Evolutionary conservation across 2,329 filamentous ascomycete genomes (phyloP).

Genomic region (Blastomyces silverae): DNA sequence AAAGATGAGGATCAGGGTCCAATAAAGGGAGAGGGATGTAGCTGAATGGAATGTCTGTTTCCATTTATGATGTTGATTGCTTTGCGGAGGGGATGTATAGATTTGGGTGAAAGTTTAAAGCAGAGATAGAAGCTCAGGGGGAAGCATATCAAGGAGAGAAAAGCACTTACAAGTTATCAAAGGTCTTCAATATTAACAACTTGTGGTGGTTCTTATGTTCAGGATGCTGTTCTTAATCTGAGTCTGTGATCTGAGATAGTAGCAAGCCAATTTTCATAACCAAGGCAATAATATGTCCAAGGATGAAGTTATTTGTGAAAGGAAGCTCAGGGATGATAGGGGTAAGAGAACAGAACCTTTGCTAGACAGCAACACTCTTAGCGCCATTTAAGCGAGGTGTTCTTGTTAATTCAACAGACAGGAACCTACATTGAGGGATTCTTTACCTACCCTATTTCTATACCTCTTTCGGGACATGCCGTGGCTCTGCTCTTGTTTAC

Average conservation of each 20-base stretch:
- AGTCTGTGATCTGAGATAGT: background rate
- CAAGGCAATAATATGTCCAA: background rate
- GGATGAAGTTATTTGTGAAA: background rate
- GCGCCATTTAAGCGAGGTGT: conserved; percentile 12
- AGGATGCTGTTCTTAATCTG: background rate
- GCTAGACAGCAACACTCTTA: background rate
- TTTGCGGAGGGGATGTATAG: background rate
- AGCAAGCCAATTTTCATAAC: background rate
- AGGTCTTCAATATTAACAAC: background rate
- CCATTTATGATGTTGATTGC: background rate
- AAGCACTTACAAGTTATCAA: background rate
- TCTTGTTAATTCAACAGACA: conserved; percentile 4
- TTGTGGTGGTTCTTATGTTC: background rate
- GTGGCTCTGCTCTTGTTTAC: background rate
- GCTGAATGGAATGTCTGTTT: background rate
- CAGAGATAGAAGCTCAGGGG: background rate
- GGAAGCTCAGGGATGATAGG: background rate
- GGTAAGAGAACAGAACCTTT: background rate
- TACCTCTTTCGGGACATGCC: background rate
- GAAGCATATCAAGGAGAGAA: background rate
- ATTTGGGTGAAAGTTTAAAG: background rate
- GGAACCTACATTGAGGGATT: background rate
- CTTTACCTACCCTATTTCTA: background rate
- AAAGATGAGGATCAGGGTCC: background rate
- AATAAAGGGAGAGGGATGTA: background rate